phyloP scores from a whole-genome alignment of 768 basidiomycete species.

The Tulasnella sp. region DNA sequence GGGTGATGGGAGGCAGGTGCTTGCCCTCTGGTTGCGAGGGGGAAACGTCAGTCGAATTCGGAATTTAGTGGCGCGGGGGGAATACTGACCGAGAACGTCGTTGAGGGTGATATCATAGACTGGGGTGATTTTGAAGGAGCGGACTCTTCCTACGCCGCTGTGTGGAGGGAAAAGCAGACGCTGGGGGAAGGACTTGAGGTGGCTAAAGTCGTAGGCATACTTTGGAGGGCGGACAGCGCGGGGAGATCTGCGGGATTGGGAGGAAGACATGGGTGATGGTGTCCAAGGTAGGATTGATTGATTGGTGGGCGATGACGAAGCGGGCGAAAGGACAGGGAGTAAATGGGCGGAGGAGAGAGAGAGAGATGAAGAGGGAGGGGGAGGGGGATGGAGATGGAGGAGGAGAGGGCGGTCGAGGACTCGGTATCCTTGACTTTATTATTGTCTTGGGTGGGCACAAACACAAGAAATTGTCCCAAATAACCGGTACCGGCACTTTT shows the following conservation, averaged over 20 bases:
- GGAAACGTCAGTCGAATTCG: background rate
- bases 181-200: conserved; percentile 25
- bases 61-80: background rate
- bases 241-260: background rate
- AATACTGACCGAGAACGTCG: conserved; percentile 23
- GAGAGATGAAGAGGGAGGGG: background rate
- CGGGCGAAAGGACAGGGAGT: background rate
- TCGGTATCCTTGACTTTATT: background rate
- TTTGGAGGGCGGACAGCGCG: conserved; percentile 10
- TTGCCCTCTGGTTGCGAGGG: conserved; percentile 21
- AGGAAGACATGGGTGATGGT: background rate
- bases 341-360: background rate
- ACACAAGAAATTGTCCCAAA: background rate
- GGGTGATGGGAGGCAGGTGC: conserved; percentile 70
- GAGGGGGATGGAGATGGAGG: background rate
- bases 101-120: conserved; percentile 15
- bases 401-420: too few relatives aligned
- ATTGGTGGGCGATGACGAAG: background rate
- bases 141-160: conserved; percentile 29
- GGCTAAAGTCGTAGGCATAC: conserved; percentile 24
- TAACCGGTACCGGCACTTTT: background rate
- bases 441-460: background rate
- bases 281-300: background rate
- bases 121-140: conserved; percentile 28
- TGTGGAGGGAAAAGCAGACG: conserved; percentile 28